Evolutionary conservation across 2,329 filamentous ascomycete species (phyloP).

Genomic region (Rhinocladiella mackenziei): DNA sequence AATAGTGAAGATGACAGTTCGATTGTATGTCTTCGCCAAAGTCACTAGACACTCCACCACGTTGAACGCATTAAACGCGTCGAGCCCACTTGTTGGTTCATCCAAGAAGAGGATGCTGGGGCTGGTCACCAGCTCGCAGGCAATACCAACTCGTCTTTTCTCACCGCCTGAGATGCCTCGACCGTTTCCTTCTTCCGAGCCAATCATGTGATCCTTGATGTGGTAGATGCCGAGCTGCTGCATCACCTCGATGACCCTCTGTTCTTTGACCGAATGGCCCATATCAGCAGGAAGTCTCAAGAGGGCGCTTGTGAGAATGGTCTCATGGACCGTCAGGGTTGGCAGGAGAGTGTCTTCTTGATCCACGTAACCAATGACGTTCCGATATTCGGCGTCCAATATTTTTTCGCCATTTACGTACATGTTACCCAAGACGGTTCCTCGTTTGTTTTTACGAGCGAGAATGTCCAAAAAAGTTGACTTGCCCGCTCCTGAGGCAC

Average conservation of each 20-base stretch:
- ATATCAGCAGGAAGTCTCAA: constrained; percentile 90
- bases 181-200: constrained; percentile 89
- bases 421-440: constrained; percentile 71
- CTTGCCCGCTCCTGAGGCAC: constrained; percentile 93
- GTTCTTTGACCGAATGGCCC: constrained; percentile 81
- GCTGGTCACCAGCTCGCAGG: constrained; percentile 94
- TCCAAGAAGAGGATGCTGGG: constrained; percentile 96
- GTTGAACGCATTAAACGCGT: constrained; percentile 97
- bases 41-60: constrained; percentile 94
- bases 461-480: constrained; percentile 96
- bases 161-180: constrained; percentile 96
- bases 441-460: constrained; percentile 94
- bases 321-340: constrained; percentile 95
- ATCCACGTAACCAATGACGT: constrained; percentile 92
- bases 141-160: constrained; percentile 92
- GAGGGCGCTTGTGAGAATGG: constrained; percentile 88
- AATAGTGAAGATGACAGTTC: constrained; percentile 97
- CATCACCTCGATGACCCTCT: constrained; percentile 87
- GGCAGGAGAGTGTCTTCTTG: constrained; percentile 97
- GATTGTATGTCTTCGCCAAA: constrained; percentile 90
- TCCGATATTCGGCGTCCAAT: constrained; percentile 77
- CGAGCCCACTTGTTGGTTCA: constrained; percentile 91
- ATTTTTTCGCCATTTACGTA: constrained; percentile 93
- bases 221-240: constrained; percentile 91
- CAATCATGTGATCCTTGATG: constrained; percentile 92